phyloP scores from a whole-genome alignment of 768 basidiomycete species.

The Ramaria rubella region DNA sequence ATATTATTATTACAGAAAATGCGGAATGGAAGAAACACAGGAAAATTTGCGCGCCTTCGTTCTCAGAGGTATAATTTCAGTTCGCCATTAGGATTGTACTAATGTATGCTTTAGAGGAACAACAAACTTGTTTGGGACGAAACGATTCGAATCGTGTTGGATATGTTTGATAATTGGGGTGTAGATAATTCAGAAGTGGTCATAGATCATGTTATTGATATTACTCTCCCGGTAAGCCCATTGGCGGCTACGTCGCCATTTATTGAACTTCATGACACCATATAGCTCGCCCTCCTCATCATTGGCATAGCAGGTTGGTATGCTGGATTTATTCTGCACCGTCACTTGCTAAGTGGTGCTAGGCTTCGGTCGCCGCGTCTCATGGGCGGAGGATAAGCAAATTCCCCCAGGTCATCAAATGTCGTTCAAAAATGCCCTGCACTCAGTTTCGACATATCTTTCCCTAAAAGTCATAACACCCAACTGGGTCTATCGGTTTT shows the following conservation, averaged over 20 bases:
- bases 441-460: slow-evolving; percentile 34
- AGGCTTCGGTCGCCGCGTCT: slow-evolving; percentile 48
- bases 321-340: neutral
- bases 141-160: slow-evolving; percentile 35
- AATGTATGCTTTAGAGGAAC: slow-evolving; percentile 20
- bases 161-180: slow-evolving; percentile 45
- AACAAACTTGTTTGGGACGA: slow-evolving; percentile 44
- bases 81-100: neutral
- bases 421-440: slow-evolving; percentile 44
- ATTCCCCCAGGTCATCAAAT: slow-evolving; percentile 39
- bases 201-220: slow-evolving; percentile 41
- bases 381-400: slow-evolving; percentile 40
- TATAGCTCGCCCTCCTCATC: slow-evolving; percentile 48
- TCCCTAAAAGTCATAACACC: slow-evolving; percentile 35
- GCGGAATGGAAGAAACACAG: slow-evolving; percentile 61
- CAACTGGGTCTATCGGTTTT: slow-evolving; percentile 33
- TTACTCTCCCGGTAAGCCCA: slow-evolving; percentile 45
- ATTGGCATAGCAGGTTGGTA: slow-evolving; percentile 45
- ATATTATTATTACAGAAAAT: slow-evolving; percentile 60
- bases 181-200: slow-evolving; percentile 31
- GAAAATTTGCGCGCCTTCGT: slow-evolving; percentile 57
- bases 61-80: slow-evolving; percentile 42
- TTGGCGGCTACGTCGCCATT: neutral
- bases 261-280: neutral
- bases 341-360: neutral